Conservation (phyloP, 768 basidiomycete species). For the Mycena floridula region DNA sequence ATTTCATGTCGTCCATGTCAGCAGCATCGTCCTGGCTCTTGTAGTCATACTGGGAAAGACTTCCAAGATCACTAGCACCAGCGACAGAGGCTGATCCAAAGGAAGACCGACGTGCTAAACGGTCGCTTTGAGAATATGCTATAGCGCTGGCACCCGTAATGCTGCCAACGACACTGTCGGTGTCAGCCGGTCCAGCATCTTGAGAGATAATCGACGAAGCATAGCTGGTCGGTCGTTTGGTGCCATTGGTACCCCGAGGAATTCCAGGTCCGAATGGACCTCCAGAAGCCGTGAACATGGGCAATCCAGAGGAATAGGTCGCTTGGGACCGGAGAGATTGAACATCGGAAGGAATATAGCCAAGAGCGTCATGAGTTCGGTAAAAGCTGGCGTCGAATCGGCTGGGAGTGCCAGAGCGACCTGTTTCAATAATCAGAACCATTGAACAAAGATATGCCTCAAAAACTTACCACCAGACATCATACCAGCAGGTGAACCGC, state of each 20-base stretch:
- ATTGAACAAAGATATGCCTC: conserved; percentile 1
- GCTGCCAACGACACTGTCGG: conserved; percentile 52
- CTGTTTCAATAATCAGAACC: conserved; percentile 10
- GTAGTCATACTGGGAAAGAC: conserved; percentile 73
- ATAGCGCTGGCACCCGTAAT: conserved; percentile 35
- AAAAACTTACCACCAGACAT: conserved; percentile 49
- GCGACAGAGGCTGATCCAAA: conserved; percentile 65
- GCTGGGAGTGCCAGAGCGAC: conserved; percentile 84
- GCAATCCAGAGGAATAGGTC: conserved; percentile 88
- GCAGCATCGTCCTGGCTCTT: conserved; percentile 84
- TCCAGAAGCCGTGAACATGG: conserved; percentile 64
- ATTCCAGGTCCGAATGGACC: conserved; percentile 67
- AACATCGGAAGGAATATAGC: conserved; percentile 92
- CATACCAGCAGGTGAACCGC: conserved; percentile 26
- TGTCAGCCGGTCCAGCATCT: conserved; percentile 69
- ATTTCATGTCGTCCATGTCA: conserved; percentile 84
- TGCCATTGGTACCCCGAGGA: conserved; percentile 55
- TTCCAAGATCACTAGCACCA: conserved; percentile 73
- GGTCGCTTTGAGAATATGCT: conserved; percentile 88
- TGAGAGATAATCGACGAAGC: conserved; percentile 93
- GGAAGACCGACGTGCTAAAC: conserved; percentile 71
- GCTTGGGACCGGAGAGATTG: conserved; percentile 97
- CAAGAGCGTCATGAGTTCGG: conserved; percentile 88
- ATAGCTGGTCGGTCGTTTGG: conserved; percentile 74
- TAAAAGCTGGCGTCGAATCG: conserved; percentile 96